Base-by-base conservation (phyloP, 1,284 basidiomycete genomes). In the Cutaneotrichosporon dermatis region DNA sequence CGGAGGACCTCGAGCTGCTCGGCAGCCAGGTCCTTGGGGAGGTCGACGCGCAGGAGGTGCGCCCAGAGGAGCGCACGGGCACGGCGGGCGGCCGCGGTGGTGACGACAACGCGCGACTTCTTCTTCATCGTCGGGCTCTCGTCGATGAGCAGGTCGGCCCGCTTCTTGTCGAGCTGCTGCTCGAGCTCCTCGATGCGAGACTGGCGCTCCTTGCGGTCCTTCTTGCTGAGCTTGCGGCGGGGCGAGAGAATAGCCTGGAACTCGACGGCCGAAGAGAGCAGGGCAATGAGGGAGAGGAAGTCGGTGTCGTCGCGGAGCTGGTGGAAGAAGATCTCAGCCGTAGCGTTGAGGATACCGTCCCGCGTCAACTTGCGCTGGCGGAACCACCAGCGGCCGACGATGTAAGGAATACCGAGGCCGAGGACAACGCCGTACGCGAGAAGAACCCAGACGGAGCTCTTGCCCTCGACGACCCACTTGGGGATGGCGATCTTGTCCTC, bases 311-410 rank as follows among this genome's bases (percentile, higher is more conserved):
- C 95, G 45, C 84, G 86, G 35, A 98, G 73, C 13, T 83, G 81
- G 75, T 90, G 90, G 85, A 98, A 99, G 81, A 94, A 96, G 2
- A 83, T 81, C 51, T 92, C 87, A 1, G 95, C 95, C 0, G 92
- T 92, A 48, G 81, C 82, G 52, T 88, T 87, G 65, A 92, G 82
- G 55, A 98, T 84, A 46, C 92, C 92, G 69, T 99, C 96, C 76
- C 97, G 96, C 36, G 96, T 99, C 75, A 86, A 87, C 64, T 87
- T 83, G 57, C 90, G 84, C 67, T 88, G 91, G 13, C 92, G 91
- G 74, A 98, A 99, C 96, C 96, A 99, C 96, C 96, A 99, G 56
- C 86, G 85, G 16, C 91, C 90, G 61, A 93, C 93, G n/a, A 94
- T 80, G 60, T 83, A 85, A 37, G 96, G 96, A 16, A 99, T 83